Percentiles rank a stretch among this genome's conserved stretches.
These are phyloP conservation scores for Aegilops sharonensis DNA, from an alignment of 176 grass and related monocot species.

Conservation along the genomic window DNA sequence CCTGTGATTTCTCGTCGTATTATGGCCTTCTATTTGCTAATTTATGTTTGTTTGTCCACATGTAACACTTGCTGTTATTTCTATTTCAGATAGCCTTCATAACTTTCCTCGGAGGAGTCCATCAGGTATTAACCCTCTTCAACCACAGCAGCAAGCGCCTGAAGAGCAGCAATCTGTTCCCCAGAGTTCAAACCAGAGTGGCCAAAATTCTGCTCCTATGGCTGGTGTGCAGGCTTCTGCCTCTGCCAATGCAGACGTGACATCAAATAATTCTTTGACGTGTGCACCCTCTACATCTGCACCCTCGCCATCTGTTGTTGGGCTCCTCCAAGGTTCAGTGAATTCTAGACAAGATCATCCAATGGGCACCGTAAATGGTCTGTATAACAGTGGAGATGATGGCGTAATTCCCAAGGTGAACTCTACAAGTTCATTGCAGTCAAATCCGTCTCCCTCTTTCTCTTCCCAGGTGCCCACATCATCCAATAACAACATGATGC, in stretches of 20 bases:
- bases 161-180: slow-evolving; percentile 63
- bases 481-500: slow-evolving; percentile 59
- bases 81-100: slow-evolving; percentile 77
- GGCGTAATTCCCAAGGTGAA: slow-evolving; percentile 48
- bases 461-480: slow-evolving; percentile 38
- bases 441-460: slow-evolving; percentile 55
- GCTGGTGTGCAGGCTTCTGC: slow-evolving; percentile 47
- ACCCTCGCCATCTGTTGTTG: slow-evolving; percentile 31
- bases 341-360: slow-evolving; percentile 64
- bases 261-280: slow-evolving; percentile 47
- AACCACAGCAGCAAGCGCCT: slow-evolving; percentile 55
- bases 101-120: slow-evolving; percentile 80
- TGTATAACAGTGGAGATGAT: slow-evolving; percentile 40
- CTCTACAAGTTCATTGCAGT: slow-evolving; percentile 57
- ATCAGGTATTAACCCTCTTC: slow-evolving; percentile 59
- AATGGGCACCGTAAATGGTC: slow-evolving; percentile 38
- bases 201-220: slow-evolving; percentile 56
- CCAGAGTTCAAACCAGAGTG: slow-evolving; percentile 78
- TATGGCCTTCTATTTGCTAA: slow-evolving; percentile 7
- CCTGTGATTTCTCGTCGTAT: not conserved
- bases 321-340: slow-evolving; percentile 59
- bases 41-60: not conserved
- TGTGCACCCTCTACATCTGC: slow-evolving; percentile 52
- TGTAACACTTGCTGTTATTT: slow-evolving; percentile 20
- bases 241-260: slow-evolving; percentile 46